phyloP scores from a whole-genome alignment of 257 asterid genomes.

The Striga asiatica region DNA sequence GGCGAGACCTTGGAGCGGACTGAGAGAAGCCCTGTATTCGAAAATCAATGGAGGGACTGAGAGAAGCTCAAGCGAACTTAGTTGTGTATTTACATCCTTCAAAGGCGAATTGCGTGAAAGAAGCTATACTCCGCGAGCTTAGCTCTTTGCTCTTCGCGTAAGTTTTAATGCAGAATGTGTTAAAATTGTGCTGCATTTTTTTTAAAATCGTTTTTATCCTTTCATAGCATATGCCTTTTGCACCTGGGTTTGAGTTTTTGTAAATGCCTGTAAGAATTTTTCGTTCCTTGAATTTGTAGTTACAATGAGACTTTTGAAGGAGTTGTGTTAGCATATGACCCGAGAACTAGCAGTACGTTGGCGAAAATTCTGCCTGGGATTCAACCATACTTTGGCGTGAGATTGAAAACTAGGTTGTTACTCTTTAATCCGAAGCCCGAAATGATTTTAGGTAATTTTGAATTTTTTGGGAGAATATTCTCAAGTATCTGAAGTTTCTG shows the following conservation, averaged over 20 bases:
- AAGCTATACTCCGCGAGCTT: slow-evolving; percentile 51
- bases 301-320: slow-evolving; percentile 67
- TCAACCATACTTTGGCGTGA: slow-evolving; percentile 55
- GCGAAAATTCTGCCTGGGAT: slow-evolving; percentile 65
- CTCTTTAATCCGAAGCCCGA: slow-evolving; percentile 64
- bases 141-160: slow-evolving; percentile 72
- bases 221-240: background rate
- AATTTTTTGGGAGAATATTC: background rate
- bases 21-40: background rate
- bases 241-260: too few species aligned
- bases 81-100: slow-evolving; percentile 59
- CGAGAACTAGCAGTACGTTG: slow-evolving; percentile 22
- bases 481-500: background rate
- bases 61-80: slow-evolving; percentile 38
- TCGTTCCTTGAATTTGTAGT: slow-evolving; percentile 22
- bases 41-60: slow-evolving; percentile 53
- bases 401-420: slow-evolving; percentile 38
- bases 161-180: background rate
- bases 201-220: background rate
- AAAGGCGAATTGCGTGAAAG: slow-evolving; percentile 30
- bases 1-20: too few species aligned
- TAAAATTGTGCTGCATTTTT: background rate
- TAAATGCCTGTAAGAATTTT: background rate
- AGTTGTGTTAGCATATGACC: slow-evolving; percentile 73
- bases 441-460: slow-evolving; percentile 49